These are phyloP conservation scores for Trichosanthes cucumerina DNA, from an alignment of 306 rosid species.

Conservation along the genomic window DNA sequence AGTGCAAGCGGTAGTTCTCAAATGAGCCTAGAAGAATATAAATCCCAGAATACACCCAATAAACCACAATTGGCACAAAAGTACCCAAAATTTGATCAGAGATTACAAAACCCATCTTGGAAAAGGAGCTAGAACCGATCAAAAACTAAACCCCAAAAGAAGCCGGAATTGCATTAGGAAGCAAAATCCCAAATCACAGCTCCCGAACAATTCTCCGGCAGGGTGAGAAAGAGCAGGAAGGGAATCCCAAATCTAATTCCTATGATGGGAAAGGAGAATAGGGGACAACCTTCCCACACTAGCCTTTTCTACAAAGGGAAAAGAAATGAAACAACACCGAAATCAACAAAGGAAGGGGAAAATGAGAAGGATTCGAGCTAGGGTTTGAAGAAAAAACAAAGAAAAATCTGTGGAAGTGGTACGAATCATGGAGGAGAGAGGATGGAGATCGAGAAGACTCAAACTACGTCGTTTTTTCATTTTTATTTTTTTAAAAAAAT, in stretches of 20 bases:
- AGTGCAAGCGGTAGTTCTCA: constrained; percentile 65
- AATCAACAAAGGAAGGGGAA: neutral
- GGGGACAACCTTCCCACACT: constrained; percentile 6
- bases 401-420: constrained; percentile 2
- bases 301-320: neutral
- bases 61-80: constrained; percentile 64
- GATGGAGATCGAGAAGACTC: constrained; percentile 4
- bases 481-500: too few species aligned
- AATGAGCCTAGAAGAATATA: constrained; percentile 57
- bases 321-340: neutral
- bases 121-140: neutral
- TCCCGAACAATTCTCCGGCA: neutral
- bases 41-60: constrained; percentile 82
- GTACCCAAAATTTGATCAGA: constrained; percentile 88
- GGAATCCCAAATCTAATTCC: constrained; percentile 11
- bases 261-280: neutral
- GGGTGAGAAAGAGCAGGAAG: neutral
- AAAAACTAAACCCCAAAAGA: neutral
- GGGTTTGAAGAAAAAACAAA: constrained; percentile 12
- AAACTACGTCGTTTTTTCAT: constrained; percentile 8
- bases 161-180: neutral
- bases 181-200: neutral
- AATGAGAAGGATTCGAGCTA: neutral
- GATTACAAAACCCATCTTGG: constrained; percentile 54
- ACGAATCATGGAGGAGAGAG: constrained; percentile 13